These are phyloP conservation scores for Schwanniomyces yamadae DNA, from an alignment of 805 yeast genomes.

Conservation along the genomic window DNA sequence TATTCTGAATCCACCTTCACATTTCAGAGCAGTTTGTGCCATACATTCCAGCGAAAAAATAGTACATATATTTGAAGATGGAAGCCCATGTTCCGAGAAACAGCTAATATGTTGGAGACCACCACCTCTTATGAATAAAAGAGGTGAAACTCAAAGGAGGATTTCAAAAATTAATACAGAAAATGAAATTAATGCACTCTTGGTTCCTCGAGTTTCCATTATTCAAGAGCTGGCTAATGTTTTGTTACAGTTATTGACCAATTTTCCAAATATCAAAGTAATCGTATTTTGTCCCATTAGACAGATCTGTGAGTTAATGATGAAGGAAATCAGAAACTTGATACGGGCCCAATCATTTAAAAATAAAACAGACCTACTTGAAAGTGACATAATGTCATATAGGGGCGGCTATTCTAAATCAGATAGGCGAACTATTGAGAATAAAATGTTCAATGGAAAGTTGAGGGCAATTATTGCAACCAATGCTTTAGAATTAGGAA, in stretches of 20 bases:
- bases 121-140: slow-evolving; percentile 57
- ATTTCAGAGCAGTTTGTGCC: slow-evolving; percentile 76
- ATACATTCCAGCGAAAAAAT: slow-evolving; percentile 45
- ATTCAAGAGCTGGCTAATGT: slow-evolving; percentile 75
- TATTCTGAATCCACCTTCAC: slow-evolving; percentile 65
- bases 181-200: slow-evolving; percentile 10
- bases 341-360: slow-evolving; percentile 29
- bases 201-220: slow-evolving; percentile 57
- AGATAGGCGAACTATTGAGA: slow-evolving; percentile 85
- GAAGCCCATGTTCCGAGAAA: slow-evolving; percentile 83
- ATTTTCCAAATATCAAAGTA: slow-evolving; percentile 60
- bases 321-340: slow-evolving; percentile 74
- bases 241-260: slow-evolving; percentile 60
- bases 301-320: slow-evolving; percentile 78
- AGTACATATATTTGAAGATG: slow-evolving; percentile 69
- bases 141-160: slow-evolving; percentile 41
- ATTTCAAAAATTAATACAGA: slow-evolving; percentile 4
- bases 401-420: slow-evolving; percentile 90
- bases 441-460: slow-evolving; percentile 85
- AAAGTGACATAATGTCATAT: slow-evolving; percentile 79
- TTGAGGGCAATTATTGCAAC: slow-evolving; percentile 89
- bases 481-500: slow-evolving; percentile 92
- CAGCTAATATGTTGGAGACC: slow-evolving; percentile 84
- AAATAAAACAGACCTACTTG: slow-evolving; percentile 39
- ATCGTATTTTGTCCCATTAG: slow-evolving; percentile 91